These are phyloP conservation scores for Amaranthus tricolor DNA, from an alignment of 179 eudicot species.

Conservation along the genomic window DNA sequence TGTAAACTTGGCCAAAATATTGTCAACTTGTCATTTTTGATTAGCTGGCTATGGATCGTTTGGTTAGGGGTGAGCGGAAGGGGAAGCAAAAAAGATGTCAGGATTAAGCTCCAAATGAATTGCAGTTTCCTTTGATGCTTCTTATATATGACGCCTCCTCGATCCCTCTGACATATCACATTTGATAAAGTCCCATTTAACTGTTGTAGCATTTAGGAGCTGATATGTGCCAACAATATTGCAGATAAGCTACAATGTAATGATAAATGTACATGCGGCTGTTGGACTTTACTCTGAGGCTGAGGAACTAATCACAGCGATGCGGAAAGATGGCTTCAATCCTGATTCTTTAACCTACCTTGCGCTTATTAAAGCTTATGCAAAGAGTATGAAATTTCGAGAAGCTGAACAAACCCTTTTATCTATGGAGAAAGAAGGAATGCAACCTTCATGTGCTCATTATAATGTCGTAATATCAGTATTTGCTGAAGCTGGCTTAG, in stretches of 20 bases:
- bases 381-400: constrained; percentile 34
- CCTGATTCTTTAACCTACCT: constrained; percentile 68
- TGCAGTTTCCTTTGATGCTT: no score
- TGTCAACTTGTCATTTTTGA: neutral
- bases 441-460: constrained; percentile 58
- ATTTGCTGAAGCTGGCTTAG: constrained; percentile 46
- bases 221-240: constrained; percentile 16
- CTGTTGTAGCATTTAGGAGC: constrained; percentile 3
- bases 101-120: neutral
- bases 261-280: constrained; percentile 65
- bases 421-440: constrained; percentile 56
- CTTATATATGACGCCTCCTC: neutral
- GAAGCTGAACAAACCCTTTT: constrained; percentile 55
- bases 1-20: neutral
- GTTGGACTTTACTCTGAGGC: constrained; percentile 58
- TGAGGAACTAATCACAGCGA: constrained; percentile 53
- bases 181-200: neutral
- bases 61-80: neutral
- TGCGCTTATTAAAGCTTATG: constrained; percentile 60
- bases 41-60: neutral
- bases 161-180: no score
- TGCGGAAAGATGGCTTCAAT: constrained; percentile 44
- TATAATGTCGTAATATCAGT: constrained; percentile 47
- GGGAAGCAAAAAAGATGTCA: neutral
- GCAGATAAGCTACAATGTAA: constrained; percentile 81